Percentiles rank a stretch among this genome's conserved stretches.
These are phyloP conservation scores for Hypoxylon sp. DNA, from an alignment of 2,329 filamentous ascomycete genomes.

Conservation along the genomic window DNA sequence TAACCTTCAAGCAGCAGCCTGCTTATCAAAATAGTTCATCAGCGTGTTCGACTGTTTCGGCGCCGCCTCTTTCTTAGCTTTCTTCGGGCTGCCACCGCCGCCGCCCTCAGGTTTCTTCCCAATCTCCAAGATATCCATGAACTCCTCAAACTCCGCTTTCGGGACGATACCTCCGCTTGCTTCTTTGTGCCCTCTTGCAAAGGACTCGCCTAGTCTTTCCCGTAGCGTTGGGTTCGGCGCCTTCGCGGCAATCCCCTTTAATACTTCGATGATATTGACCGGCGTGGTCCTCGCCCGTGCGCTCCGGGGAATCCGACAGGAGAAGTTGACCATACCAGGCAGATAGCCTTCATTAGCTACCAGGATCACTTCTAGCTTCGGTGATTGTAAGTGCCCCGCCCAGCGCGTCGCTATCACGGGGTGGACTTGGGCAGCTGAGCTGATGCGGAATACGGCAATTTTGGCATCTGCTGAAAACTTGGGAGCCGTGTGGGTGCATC, in stretches of 20 bases:
- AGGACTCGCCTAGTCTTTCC: conserved; percentile 70
- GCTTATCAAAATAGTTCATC: conserved; percentile 66
- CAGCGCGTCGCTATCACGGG: conserved; percentile 76
- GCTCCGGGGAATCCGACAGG: conserved; percentile 70
- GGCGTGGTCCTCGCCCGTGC: conserved; percentile 66
- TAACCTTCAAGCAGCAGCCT: conserved; percentile 23
- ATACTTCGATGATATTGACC: conserved; percentile 72
- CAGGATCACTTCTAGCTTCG: conserved; percentile 72
- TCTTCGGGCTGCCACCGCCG: conserved; percentile 49
- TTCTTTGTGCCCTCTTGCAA: conserved; percentile 75
- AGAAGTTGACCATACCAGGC: conserved; percentile 74
- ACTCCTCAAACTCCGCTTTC: conserved; percentile 72
- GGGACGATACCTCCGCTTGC: conserved; percentile 75
- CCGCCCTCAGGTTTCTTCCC: conserved; percentile 63
- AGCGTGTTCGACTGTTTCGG: conserved; percentile 66
- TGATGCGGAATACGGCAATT: conserved; percentile 73
- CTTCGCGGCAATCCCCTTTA: conserved; percentile 64
- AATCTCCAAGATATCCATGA: conserved; percentile 69
- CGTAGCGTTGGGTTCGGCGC: conserved; percentile 55
- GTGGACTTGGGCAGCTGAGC: conserved; percentile 71
- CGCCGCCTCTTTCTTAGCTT: conserved; percentile 46
- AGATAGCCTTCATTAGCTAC: conserved; percentile 76
- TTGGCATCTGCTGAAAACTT: conserved; percentile 72
- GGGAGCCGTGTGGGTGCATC: conserved; percentile 71
- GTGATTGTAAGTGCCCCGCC: conserved; percentile 70